Conservation (phyloP, 306 rosid species). For the Luffa acutangula region DNA sequence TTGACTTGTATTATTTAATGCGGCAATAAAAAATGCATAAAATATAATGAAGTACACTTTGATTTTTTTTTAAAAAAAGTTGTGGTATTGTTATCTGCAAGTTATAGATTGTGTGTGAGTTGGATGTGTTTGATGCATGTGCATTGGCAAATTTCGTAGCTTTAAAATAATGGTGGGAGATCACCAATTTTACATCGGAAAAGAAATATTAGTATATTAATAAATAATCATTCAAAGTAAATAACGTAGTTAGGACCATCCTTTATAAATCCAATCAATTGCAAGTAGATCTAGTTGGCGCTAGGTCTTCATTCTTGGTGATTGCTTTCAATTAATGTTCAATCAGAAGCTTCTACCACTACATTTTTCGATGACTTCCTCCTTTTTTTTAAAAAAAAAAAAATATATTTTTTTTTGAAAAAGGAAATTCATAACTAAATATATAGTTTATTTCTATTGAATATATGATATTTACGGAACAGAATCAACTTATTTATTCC, state of each 20-base stretch:
- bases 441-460: not conserved
- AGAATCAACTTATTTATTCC: not conserved
- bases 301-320: not conserved
- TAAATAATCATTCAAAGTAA: not conserved
- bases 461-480: not conserved
- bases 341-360: not conserved
- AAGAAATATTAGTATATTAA: not conserved
- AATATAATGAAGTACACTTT: not conserved
- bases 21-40: not conserved
- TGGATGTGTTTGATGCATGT: constrained; percentile 5
- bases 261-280: not conserved
- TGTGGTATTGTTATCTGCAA: not conserved
- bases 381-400: too few species aligned
- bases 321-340: not conserved
- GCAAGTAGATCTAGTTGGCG: not conserved
- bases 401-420: not conserved
- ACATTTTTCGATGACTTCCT: not conserved
- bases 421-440: not conserved
- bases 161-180: not conserved
- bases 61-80: not conserved
- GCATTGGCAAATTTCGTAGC: not conserved
- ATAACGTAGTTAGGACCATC: not conserved
- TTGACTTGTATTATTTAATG: constrained; percentile 1
- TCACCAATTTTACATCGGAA: constrained; percentile 1
- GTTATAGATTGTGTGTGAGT: constrained; percentile 8